Base-by-base conservation (phyloP, 2,329 filamentous ascomycete species). In the Helotiales sp. region DNA sequence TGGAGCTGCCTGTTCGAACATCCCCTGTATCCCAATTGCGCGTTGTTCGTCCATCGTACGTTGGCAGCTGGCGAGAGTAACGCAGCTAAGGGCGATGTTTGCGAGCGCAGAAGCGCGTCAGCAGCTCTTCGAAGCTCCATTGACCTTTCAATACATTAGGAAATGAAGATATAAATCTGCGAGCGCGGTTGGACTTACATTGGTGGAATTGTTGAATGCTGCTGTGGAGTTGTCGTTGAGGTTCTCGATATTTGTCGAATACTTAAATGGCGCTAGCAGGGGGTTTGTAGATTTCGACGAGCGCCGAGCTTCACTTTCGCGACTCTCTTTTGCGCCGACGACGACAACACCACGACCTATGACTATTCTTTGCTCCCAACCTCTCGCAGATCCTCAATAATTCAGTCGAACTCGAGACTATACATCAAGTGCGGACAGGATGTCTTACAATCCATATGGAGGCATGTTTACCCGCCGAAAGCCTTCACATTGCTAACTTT, bases 371-470 rank as follows among this genome's bases (percentile, higher is more conserved):
- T 5, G 20, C 30, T 28, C 59, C 24, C 32, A 45, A 22, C 22
- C 8, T 20, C 17, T 37, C 57, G 37, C 32, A 61, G 49, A 37
- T 26, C 13, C 10, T 26, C 26, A 40, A 28, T 61, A 15, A 1
- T 45, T 32, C 10, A 32, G 22, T 22, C 26, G 28, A n/a, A 57
- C 15, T 11, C 37, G 24, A 34, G 8, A 13, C 15, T 13, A 34
- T 26, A 22, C 28, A 62, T 15, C 22, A 55, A n/a, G 26, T 11
- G 20, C 24, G 11, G 57, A 58, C 59, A 71, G 30, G 34, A 78
- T 78, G 77, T 71, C 77, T 43, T 78, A 77, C 64, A 78, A 78
- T 71, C 74, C 74, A 26, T 78, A 77, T 70, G 76, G 76, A 75
- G 74, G 77, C 76, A 57, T 70, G 75, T 67, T 61, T 61, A 37